These are phyloP conservation scores for Cenchrus fungigraminus DNA, from an alignment of 176 grass and related monocot genomes.

Conservation along the genomic window DNA sequence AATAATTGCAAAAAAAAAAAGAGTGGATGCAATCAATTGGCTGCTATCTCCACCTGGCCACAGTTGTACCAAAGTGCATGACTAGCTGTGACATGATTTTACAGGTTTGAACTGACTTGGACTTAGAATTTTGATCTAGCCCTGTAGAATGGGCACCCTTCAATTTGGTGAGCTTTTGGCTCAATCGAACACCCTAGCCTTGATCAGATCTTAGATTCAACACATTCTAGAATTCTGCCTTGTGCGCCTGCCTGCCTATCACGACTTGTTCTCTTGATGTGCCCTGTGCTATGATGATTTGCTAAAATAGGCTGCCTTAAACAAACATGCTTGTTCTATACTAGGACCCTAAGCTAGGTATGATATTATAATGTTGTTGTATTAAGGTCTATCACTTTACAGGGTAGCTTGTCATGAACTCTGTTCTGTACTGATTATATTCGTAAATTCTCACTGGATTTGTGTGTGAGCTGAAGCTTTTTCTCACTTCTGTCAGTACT, in stretches of 20 bases:
- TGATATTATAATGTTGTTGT: background rate
- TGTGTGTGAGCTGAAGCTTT: background rate
- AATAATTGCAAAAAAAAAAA: constrained; percentile 49
- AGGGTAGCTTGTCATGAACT: constrained; percentile 12
- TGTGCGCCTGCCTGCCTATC: background rate
- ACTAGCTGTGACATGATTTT: constrained; percentile 32
- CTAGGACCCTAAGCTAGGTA: constrained; percentile 25
- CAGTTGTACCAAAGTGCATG: constrained; percentile 39
- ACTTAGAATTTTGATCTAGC: constrained; percentile 35
- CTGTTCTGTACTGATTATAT: background rate
- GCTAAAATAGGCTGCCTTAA: background rate
- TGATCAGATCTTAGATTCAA: background rate
- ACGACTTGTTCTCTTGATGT: constrained; percentile 13
- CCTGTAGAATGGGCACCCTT: background rate
- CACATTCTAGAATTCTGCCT: background rate
- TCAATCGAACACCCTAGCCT: background rate
- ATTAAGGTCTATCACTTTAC: constrained; percentile 25
- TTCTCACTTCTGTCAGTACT: background rate
- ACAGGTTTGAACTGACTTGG: constrained; percentile 44
- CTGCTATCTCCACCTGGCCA: constrained; percentile 53
- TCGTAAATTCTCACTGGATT: constrained; percentile 9
- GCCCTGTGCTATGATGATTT: constrained; percentile 19
- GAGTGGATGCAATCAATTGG: constrained; percentile 54
- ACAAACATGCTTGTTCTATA: constrained; percentile 20
- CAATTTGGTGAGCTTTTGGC: constrained; percentile 12